Conservation (phyloP, 2,329 filamentous ascomycete species). For the Chrysosporium queenslandicum region DNA sequence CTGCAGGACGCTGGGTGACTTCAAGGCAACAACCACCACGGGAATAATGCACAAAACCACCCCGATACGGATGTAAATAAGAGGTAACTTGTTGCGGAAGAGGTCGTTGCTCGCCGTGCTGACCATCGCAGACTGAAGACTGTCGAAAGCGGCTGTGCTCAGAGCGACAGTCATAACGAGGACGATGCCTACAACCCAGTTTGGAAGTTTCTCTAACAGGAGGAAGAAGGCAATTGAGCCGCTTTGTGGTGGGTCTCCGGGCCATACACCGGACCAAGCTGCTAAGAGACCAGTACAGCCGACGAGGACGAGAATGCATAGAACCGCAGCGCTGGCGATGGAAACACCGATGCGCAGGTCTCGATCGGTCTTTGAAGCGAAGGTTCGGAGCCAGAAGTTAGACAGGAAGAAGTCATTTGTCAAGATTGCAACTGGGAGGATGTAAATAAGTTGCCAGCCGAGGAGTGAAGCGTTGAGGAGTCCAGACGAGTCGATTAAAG, state of each 20-base stretch:
- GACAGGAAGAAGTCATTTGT: conserved; percentile 84
- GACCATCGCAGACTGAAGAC: conserved; percentile 71
- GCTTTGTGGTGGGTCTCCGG: conserved; percentile 50
- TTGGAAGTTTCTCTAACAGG: conserved; percentile 59
- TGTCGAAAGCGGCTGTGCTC: conserved; percentile 69
- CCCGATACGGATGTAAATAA: conserved; percentile 59
- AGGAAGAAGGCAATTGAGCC: conserved; percentile 66
- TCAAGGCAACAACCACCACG: conserved; percentile 40
- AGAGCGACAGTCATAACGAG: conserved; percentile 71
- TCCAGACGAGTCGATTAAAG: conserved; percentile 57
- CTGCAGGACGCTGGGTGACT: conserved; percentile 19
- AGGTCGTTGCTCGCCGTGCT: conserved; percentile 76
- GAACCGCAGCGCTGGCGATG: conserved; percentile 55
- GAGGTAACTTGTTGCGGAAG: conserved; percentile 68
- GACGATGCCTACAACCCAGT: conserved; percentile 73
- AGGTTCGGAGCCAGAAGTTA: conserved; percentile 74
- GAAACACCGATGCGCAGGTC: conserved; percentile 65
- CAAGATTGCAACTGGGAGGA: conserved; percentile 67
- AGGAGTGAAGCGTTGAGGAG: conserved; percentile 59
- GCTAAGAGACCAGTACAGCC: conserved; percentile 65
- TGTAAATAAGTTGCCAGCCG: conserved; percentile 79
- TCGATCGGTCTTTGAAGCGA: conserved; percentile 65
- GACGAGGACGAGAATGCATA: conserved; percentile 62
- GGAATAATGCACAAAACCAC: conserved; percentile 67
- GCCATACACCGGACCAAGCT: conserved; percentile 64